Evolutionary conservation across 805 yeast genomes (phyloP), one percentile per base, ranked within the genome.

Genomic region (Millerozyma miso): DNA sequence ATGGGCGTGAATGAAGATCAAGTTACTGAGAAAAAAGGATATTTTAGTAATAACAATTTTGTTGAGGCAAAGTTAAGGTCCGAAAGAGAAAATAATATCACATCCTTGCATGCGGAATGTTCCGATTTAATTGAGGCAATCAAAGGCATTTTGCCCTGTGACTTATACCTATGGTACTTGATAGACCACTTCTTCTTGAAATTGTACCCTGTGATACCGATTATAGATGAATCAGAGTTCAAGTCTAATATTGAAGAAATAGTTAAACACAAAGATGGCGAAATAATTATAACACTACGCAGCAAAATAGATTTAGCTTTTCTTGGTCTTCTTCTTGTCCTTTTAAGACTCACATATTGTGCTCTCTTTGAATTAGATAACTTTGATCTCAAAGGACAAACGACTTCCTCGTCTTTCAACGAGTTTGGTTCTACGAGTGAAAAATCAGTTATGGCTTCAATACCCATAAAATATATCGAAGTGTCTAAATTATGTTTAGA

Each of bases 171-270:
- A 6, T 77, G 85, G 78, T 53, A 71, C 35, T 63, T 81, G 38
- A 62, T 83, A 20, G 79, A 81, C 45, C 65, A 81, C 48, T 84
- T 77, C 49, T 84, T 84, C 55, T 70, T 69, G 8, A 69, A 72
- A 26, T 60, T 83, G 4, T 85, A 85, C 55, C 75, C 85, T 12
- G 80, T 76, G 43, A 67, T 83, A 51, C 90, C 93, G 2, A 80
- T 76, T 48, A 61, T 83, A 29, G 88, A 83, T 58, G 88, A 83
- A 43, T 48, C 45, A 2, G 49, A 52, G 31, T 76, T 76, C 41
- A 53, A 52, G 3, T 50, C 53, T 3, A 52, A 54, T 6, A 50
- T 73, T 3, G 43, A 49, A 3, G 46, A 45, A 3, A 58, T 76
- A 0, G 51, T 77, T 3, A 73, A 74, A 1, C 55, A 51, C 19